Conservation (phyloP, 2,329 filamentous ascomycete species). For the Blumeria graminis region DNA sequence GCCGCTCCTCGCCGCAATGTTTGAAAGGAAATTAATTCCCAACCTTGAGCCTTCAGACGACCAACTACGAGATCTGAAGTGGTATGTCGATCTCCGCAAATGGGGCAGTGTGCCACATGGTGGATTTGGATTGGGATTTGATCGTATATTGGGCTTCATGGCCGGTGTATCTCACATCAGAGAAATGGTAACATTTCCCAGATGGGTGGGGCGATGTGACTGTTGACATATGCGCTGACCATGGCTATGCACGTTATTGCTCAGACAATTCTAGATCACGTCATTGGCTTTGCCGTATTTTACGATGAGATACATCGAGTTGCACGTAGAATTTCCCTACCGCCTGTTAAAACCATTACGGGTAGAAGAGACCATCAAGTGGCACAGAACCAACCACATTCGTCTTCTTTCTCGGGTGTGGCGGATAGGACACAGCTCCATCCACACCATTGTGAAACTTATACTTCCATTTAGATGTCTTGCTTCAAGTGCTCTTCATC, state of each 20-base stretch:
- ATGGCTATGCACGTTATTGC: background rate
- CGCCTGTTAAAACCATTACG: no score
- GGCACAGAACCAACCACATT: no score
- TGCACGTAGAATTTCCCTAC: no score
- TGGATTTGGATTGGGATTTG: conserved; percentile 49
- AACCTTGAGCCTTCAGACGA: conserved; percentile 8
- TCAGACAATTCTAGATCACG: background rate
- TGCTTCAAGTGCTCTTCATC: no score
- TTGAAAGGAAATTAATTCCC: conserved; percentile 25
- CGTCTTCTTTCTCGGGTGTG: no score
- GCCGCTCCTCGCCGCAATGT: conserved; percentile 34
- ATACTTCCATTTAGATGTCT: no score
- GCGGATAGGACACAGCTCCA: no score
- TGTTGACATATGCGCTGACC: conserved; percentile 9
- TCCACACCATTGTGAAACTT: no score
- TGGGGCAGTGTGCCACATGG: conserved; percentile 50
- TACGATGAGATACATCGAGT: no score
- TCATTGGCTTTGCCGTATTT: no score
- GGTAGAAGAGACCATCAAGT: no score
- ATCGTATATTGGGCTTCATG: conserved; percentile 41
- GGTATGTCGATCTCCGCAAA: conserved; percentile 45
- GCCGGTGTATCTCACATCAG: conserved; percentile 39
- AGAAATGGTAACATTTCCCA: conserved; percentile 44
- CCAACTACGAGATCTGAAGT: conserved; percentile 28
- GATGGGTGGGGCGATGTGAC: conserved; percentile 23